Conservation (phyloP, 345 rosid species). For the Hevea brasiliensis region DNA sequence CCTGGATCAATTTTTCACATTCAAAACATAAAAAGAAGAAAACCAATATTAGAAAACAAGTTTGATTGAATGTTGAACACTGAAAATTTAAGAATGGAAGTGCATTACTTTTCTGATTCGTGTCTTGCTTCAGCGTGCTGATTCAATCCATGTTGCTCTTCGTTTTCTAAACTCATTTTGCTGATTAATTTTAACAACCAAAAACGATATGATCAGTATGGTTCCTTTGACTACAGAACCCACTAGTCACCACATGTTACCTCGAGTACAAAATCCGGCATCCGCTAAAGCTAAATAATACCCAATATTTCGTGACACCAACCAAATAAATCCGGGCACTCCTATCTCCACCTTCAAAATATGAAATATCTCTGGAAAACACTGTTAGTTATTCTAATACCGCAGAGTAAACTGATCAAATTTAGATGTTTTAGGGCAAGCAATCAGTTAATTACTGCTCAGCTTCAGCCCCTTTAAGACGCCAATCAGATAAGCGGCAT, state of each 20-base stretch:
- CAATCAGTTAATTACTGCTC: not conserved
- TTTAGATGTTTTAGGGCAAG: not conserved
- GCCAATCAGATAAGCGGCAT: not conserved
- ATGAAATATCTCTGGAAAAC: not conserved
- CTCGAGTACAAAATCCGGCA: not conserved
- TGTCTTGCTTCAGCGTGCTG: slow-evolving; percentile 37
- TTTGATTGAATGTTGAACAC: not conserved
- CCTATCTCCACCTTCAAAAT: not conserved
- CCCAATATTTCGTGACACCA: not conserved
- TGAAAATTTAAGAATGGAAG: slow-evolving; percentile 4
- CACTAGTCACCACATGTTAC: not conserved
- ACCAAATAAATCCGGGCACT: not conserved
- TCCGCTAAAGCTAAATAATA: not conserved
- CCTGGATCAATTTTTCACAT: slow-evolving; percentile 46
- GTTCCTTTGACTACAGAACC: not conserved
- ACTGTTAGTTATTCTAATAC: not conserved
- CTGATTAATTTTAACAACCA: not conserved
- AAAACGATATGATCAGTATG: not conserved
- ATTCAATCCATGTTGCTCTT: slow-evolving; percentile 41
- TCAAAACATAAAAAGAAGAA: not conserved
- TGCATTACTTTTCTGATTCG: slow-evolving; percentile 42
- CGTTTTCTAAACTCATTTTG: slow-evolving; percentile 68
- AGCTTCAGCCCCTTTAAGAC: not conserved
- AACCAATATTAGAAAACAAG: not conserved
- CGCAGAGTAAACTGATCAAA: not conserved